phyloP scores from a whole-genome alignment of 2,329 filamentous ascomycete species.

The Aspergillus sp. region DNA sequence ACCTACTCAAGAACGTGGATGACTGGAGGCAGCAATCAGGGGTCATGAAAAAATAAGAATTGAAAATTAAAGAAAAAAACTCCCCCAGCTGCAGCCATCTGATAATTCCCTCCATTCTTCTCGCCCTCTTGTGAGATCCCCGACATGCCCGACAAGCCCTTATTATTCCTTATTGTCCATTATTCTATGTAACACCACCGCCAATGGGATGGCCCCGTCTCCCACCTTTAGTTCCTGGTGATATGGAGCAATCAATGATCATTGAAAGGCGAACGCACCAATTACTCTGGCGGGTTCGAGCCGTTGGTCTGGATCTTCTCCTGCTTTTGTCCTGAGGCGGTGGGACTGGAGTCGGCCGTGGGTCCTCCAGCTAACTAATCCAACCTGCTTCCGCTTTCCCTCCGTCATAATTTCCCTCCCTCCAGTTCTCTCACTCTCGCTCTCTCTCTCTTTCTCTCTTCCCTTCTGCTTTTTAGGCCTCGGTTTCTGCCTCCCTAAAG shows the following conservation, averaged over 20 bases:
- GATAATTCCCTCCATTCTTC: not conserved
- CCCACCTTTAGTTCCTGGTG: not conserved
- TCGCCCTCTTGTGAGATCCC: not conserved
- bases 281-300: not conserved
- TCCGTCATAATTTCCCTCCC: not conserved
- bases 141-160: too few relatives aligned
- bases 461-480: not conserved
- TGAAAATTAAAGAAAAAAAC: not conserved
- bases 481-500: not conserved
- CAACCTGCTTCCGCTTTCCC: slow-evolving; percentile 3
- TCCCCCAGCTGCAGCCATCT: not conserved
- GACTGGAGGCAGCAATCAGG: too few relatives aligned
- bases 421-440: not conserved
- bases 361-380: not conserved
- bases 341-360: not conserved
- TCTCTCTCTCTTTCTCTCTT: not conserved
- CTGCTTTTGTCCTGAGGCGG: not conserved
- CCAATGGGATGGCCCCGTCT: not conserved
- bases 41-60: not conserved
- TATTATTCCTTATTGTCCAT: too few relatives aligned
- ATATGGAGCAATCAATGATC: not conserved
- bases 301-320: not conserved
- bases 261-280: not conserved
- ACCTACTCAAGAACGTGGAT: too few relatives aligned
- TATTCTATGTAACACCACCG: too few relatives aligned